These are phyloP conservation scores for Letharia columbiana DNA, from an alignment of 495 filamentous ascomycete species.

Conservation along the genomic window DNA sequence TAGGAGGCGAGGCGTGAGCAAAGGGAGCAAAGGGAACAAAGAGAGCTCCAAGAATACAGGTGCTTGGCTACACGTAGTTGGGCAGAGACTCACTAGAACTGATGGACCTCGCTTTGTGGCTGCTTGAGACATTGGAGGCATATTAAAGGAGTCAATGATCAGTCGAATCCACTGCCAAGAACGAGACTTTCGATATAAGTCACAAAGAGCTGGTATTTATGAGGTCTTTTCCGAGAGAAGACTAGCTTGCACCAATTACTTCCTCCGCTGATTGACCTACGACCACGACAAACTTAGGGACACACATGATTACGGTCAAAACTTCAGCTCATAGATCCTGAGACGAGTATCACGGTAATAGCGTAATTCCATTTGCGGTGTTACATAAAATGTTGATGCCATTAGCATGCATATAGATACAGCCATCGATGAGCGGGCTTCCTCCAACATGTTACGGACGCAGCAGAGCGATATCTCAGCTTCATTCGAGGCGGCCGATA, in stretches of 20 bases:
- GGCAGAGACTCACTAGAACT: constrained; percentile 40
- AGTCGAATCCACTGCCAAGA: not conserved
- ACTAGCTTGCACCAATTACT: not conserved
- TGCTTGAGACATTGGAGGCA: constrained; percentile 18
- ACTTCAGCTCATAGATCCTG: too few relatives aligned
- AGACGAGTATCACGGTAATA: not conserved
- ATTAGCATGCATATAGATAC: not conserved
- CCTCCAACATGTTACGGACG: not conserved
- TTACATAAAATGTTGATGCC: not conserved
- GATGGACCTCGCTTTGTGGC: constrained; percentile 43
- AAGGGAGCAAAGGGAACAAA: not conserved
- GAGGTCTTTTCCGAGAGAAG: not conserved
- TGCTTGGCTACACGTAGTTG: constrained; percentile 6
- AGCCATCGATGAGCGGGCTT: not conserved
- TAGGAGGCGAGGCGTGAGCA: constrained; percentile 9
- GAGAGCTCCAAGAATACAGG: constrained; percentile 9
- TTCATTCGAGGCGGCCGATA: not conserved
- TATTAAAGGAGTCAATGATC: not conserved
- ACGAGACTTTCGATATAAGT: not conserved
- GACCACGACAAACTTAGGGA: too few relatives aligned
- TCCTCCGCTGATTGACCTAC: too few relatives aligned
- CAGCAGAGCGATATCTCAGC: not conserved
- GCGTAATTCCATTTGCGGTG: not conserved
- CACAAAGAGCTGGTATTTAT: not conserved
- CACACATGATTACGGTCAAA: too few relatives aligned